Evolutionary conservation across 2,329 filamentous ascomycete species (phyloP).

Genomic region (Nemania bipapillata): DNA sequence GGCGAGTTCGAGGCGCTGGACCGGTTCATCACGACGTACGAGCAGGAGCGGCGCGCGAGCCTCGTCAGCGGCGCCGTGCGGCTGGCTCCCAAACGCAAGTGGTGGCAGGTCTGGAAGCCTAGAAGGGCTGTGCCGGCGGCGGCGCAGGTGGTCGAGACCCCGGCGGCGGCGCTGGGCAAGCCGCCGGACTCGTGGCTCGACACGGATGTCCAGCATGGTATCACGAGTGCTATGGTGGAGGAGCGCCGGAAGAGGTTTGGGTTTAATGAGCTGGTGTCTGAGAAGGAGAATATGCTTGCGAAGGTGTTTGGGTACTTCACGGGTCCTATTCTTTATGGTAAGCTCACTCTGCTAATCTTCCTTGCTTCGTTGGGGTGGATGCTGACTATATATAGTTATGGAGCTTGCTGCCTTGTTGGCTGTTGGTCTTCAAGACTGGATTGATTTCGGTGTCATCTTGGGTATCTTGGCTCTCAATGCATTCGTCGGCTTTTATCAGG

Average conservation of each 20-base stretch:
- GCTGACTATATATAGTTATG: conserved; percentile 67
- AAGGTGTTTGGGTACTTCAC: conserved; percentile 78
- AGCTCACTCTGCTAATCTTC: conserved; percentile 53
- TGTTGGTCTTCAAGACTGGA: conserved; percentile 78
- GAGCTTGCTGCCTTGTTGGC: conserved; percentile 79
- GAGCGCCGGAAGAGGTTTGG: conserved; percentile 71
- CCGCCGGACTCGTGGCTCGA: conserved; percentile 72
- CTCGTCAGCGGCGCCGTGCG: conserved; percentile 37
- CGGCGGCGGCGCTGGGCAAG: conserved; percentile 55
- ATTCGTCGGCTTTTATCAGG: conserved; percentile 81
- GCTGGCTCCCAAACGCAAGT: conserved; percentile 60
- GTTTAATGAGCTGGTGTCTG: conserved; percentile 74
- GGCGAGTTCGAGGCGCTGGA: conserved; percentile 51
- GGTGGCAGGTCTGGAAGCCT: conserved; percentile 68
- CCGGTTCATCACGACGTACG: conserved; percentile 51
- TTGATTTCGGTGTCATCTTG: conserved; percentile 81
- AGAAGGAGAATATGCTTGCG: conserved; percentile 76
- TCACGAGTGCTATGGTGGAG: conserved; percentile 67
- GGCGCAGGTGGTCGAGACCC: conserved; percentile 52
- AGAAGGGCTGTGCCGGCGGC: conserved; percentile 51
- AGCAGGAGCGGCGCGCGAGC: conserved; percentile 46
- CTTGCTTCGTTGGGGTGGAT: background rate
- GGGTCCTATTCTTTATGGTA: conserved; percentile 78
- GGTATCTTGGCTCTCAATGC: conserved; percentile 80
- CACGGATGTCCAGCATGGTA: conserved; percentile 71